Base-by-base conservation (phyloP, 2,329 filamentous ascomycete genomes). In the Fusarium luffae region DNA sequence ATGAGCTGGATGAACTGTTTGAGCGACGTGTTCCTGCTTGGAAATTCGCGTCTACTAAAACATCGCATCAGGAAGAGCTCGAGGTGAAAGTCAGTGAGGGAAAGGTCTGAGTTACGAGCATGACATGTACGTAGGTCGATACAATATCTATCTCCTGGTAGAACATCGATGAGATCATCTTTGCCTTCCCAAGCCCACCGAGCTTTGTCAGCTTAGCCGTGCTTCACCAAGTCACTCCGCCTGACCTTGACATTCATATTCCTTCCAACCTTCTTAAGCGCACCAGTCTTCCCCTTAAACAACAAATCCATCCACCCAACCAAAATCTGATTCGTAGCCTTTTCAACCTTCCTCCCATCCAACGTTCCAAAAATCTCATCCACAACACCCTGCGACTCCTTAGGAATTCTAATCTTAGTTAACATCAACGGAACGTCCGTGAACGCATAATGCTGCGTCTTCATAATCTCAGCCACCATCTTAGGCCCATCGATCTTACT, bases 371-470 rank as follows among this genome's bases (percentile, higher is more conserved):
- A 54, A 0, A 27, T 10, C 8, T 55, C 25, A 5, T 59, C 32
- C 0, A 67, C 46, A 11, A 6, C 7, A 2, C 54, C 14, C 18
- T 67, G 27, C 7, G 37, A 23, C 32, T 48, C 6, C 0, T 50
- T 7, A 0, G 28, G 46, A 3, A 70, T 7, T 5, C 54, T 42
- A 0, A 54, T 18, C 16, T 44, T 21, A 0, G 54, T 40, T 19
- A 70, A 7, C 1, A 70, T 47, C 4, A 70, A 18, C 2, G 58
- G 67, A 10, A 70, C 10, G 18, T 70, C 68, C 1, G 40, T 70
- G 5, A 70, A 64, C 1, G 44, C 28, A 18, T 63, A 54, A 23
- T 70, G 66, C 1, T 43, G 32, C 0, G 51, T 63, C 4, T 54
- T 25, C 1, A 34, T 34, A 0, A 70, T 18, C 4, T 34, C 27